These are phyloP conservation scores for Trichoderma harzianum DNA, from an alignment of 2,329 filamentous ascomycete genomes.

Conservation along the genomic window DNA sequence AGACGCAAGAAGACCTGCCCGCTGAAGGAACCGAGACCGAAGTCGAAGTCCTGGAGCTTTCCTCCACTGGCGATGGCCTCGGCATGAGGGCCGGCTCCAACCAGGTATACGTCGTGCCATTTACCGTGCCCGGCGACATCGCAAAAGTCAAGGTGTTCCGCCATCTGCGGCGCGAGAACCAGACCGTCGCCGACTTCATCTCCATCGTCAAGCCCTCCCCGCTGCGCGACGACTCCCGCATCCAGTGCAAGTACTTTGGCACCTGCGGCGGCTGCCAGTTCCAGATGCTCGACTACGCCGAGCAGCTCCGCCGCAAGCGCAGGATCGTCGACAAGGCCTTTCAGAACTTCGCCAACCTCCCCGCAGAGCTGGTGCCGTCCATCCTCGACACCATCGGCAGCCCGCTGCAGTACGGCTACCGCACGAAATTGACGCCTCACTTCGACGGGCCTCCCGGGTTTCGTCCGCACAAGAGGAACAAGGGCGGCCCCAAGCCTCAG, in stretches of 20 bases:
- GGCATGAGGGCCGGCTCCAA: constrained; percentile 63
- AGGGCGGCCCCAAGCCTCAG: constrained; percentile 43
- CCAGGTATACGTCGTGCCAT: constrained; percentile 81
- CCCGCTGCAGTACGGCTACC: constrained; percentile 87
- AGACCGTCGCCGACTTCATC: constrained; percentile 79
- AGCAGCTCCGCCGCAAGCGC: constrained; percentile 82
- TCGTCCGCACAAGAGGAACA: constrained; percentile 48
- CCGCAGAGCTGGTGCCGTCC: constrained; percentile 68
- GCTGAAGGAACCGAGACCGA: constrained; percentile 72
- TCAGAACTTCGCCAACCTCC: constrained; percentile 81
- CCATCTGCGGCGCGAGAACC: constrained; percentile 62
- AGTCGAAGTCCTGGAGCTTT: constrained; percentile 75
- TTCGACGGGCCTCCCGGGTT: constrained; percentile 73
- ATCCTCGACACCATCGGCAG: constrained; percentile 85
- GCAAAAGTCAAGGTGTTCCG: constrained; percentile 75
- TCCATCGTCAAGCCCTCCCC: constrained; percentile 70
- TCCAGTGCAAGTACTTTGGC: constrained; percentile 83
- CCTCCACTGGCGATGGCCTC: constrained; percentile 88
- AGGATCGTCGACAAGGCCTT: constrained; percentile 88
- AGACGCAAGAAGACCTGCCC: constrained; percentile 46
- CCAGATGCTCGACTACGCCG: constrained; percentile 88
- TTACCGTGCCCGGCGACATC: constrained; percentile 79
- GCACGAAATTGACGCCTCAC: constrained; percentile 95
- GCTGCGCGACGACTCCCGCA: constrained; percentile 70
- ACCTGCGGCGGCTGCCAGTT: constrained; percentile 92